Base-by-base conservation (phyloP, 1,139 yeast species). In the Pichia sp. region DNA sequence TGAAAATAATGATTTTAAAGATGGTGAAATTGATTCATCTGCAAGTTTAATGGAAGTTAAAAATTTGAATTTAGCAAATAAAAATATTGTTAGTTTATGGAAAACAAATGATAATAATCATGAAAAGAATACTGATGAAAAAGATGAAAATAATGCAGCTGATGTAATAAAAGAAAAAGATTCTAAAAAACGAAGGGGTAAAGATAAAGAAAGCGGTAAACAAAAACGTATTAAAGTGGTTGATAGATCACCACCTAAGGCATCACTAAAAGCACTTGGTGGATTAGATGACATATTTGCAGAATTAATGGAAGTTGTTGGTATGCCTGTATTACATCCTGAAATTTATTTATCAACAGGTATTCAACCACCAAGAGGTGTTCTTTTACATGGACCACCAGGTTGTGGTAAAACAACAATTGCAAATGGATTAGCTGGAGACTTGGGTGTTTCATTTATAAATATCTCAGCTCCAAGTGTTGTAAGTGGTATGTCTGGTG, bases 401-500 rank as follows among this genome's bases (percentile, higher is more conserved):
- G 99, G 99, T 16, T 93, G 99, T 73, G 99, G 99, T 66, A 93
- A 93, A 65, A 93, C 99, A 0, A 84, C 96, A 50, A 83, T 93
- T 53, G 99, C 99, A 2, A 89, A 91, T 68, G 97, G 98, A 0
- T 73, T 93, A 43, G 99, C 99, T 2, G 96, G 96, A 31, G 97
- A 93, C 65, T 74, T 93, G 44, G 88, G 89, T 58, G 96, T 93
- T 0, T 97, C 99, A 0, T 93, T 95, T 64, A 81, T 93, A 31
- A 85, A 87, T 48, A 78, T 93, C 1, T 87, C 96, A 25, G 99
- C 99, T 0, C 99, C 99, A 1, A 87, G 96, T 0, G 89, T 95
- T 8, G 98, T 93, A 0, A 87, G 96, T 54, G 99, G 99, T n/a
- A 93, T 93, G 99, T 88, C 96, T n/a, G 99, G 99, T 45, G 99